phyloP scores from a whole-genome alignment of 2,329 filamentous ascomycete genomes.

The Diaporthe humulicola region DNA sequence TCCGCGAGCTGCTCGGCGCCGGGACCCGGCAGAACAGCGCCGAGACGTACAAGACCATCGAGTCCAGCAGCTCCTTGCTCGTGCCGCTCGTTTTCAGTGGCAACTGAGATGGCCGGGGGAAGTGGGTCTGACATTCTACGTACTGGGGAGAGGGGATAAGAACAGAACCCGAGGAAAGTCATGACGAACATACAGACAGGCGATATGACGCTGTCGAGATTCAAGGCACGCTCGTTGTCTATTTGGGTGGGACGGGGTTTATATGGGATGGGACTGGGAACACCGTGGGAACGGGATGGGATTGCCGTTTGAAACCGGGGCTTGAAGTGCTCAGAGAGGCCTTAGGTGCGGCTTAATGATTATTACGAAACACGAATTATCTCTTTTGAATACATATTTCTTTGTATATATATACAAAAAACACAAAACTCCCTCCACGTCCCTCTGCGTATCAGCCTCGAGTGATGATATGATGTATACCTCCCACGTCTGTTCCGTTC shows the following conservation, averaged over 20 bases:
- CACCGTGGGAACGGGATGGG: slow-evolving; percentile 28
- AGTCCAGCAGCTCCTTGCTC: slow-evolving; percentile 62
- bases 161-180: slow-evolving; percentile 7
- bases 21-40: slow-evolving; percentile 37
- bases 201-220: background rate
- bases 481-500: background rate
- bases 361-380: slow-evolving; percentile 31
- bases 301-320: slow-evolving; percentile 33
- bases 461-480: background rate
- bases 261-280: slow-evolving; percentile 9
- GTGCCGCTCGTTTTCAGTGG: slow-evolving; percentile 74
- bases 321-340: slow-evolving; percentile 37
- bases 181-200: slow-evolving; percentile 6
- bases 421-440: background rate
- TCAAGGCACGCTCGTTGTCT: slow-evolving; percentile 4
- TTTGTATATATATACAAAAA: slow-evolving; percentile 30
- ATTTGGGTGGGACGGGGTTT: background rate
- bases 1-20: slow-evolving; percentile 40
- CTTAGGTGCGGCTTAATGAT: slow-evolving; percentile 37
- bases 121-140: background rate
- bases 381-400: slow-evolving; percentile 29
- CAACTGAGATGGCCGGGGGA: slow-evolving; percentile 44
- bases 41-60: slow-evolving; percentile 58
- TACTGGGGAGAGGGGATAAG: background rate
- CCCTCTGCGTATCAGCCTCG: background rate